Base-by-base conservation (phyloP, 2,329 filamentous ascomycete species). In the Pseudocercospora fuligena region DNA sequence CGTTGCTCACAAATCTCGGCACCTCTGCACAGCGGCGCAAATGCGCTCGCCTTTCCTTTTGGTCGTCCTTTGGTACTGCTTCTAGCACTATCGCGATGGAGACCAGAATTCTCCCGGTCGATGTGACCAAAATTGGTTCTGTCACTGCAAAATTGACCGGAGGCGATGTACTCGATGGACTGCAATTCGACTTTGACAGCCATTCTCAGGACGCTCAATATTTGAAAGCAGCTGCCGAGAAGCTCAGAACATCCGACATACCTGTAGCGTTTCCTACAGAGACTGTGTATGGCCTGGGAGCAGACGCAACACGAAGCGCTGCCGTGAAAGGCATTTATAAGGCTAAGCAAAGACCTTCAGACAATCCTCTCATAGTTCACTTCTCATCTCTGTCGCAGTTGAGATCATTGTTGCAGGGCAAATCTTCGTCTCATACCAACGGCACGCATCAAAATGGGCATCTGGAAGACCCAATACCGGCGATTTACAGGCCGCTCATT, bases 251-350 rank as follows among this genome's bases (percentile, higher is more conserved):
- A 19, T 89, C 86, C 60, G 86, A 92, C 76, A 86, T 86, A 3
- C 95, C 95, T 4, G 93, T 99, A 57, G 95, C 92, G 1, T 99
- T 99, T 77, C 95, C 95, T 0, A 99, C 95, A 0, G 95, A 99
- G 81, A 99, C 95, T 0, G 95, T 99, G 0, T 99, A 99, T 78
- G 95, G 95, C 0, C 86, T 99, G 7, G 95, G 93, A n/a, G 95
- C 95, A 14, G 95, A 98, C 81, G 95, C 95, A 11, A 98, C 94
- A 27, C 88, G 93, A 73, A 93, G 90, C 74, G 84, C 82, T 25
- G 91, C 94, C 1, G 94, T 98, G 6, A 89, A 86, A 75, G 94
- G 93, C n/a, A 99, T 99, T 72, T 99, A 95, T 79, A 85, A 88
- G 23, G 93, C 92, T 61, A 99, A 99, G 81, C 91, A 93, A 64